Evolutionary conservation across 306 rosid genomes (phyloP), one percentile per base, ranked within the genome.

Genomic region (Begonia loranthoides): DNA sequence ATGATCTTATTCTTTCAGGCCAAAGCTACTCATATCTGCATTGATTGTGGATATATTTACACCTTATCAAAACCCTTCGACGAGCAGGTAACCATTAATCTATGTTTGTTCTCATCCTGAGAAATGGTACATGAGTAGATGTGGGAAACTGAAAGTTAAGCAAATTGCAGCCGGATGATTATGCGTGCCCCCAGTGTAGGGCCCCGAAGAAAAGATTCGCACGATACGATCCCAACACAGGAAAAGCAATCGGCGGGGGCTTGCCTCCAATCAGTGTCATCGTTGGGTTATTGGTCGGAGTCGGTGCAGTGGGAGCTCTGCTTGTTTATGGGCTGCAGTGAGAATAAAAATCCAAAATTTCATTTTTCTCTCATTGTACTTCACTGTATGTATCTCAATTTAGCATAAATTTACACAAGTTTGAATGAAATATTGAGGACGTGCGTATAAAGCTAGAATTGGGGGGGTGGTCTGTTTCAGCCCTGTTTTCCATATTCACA

Each of bases 261-360:
- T 74, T 92, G 82, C 99, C 94, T 52, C 99, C 99, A 8, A 60
- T 92, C 63, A 88, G 94, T 28, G 99, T 92, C 49, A 80, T 92
- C 55, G 62, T 87, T 70, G 99, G 94, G 50, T 75, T 83, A 13
- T 22, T 83, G 22, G 94, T 76, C 59, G 99, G 99, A 49, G 4
- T 92, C 40, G 94, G 79, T 63, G 99, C 68, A 13, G 87, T 86
- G 33, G 96, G 86, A 56, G 96, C 99, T 17, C 69, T 92, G 84
- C 99, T 92, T 78, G 74, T 86, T 28, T 92, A 76, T 76, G 96
- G 96, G 57, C 96, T 92, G 75, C 99, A 90, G 70, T 92, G 75
- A 80, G 36, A 28, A 8, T 4, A 3, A 28, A 28, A 28, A 28
- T 1, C 36, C 36, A 28, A 28, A 28, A 28, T 2, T 28, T 7